Conservation (phyloP, 352 stramenopile species). For the Aphanomyces euteiches region DNA sequence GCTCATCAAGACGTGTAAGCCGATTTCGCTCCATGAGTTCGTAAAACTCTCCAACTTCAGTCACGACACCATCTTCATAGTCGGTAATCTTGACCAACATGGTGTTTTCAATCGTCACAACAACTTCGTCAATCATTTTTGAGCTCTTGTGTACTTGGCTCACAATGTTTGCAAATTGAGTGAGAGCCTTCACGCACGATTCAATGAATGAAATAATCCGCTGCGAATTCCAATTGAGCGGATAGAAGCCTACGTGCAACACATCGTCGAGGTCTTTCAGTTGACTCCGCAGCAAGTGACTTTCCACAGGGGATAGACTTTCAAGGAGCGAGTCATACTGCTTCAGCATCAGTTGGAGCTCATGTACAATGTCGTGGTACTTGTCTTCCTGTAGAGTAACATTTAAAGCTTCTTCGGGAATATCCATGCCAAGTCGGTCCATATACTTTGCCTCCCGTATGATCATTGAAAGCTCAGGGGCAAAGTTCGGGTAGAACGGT, state of each 20-base stretch:
- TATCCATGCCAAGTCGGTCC: conserved; percentile 93
- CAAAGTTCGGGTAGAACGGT: conserved; percentile 93
- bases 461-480: conserved; percentile 88
- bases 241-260: conserved; percentile 87
- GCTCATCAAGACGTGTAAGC: conserved; percentile 84
- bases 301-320: conserved; percentile 87
- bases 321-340: conserved; percentile 86
- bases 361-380: conserved; percentile 92
- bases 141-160: conserved; percentile 93
- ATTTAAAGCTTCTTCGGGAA: conserved; percentile 92
- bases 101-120: conserved; percentile 86
- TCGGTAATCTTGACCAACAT: conserved; percentile 91
- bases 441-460: conserved; percentile 96
- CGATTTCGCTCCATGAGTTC: conserved; percentile 91
- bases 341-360: conserved; percentile 88
- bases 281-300: conserved; percentile 82
- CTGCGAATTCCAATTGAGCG: conserved; percentile 96
- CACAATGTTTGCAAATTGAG: conserved; percentile 92
- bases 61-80: conserved; percentile 84
- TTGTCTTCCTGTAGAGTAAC: conserved; percentile 96
- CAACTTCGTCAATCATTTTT: conserved; percentile 94
- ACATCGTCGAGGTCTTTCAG: conserved; percentile 86
- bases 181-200: conserved; percentile 88
- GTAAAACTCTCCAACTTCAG: conserved; percentile 93
- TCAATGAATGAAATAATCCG: conserved; percentile 95